These are phyloP conservation scores for Usnea hakonensis DNA, from an alignment of 495 filamentous ascomycete species.

Conservation along the genomic window DNA sequence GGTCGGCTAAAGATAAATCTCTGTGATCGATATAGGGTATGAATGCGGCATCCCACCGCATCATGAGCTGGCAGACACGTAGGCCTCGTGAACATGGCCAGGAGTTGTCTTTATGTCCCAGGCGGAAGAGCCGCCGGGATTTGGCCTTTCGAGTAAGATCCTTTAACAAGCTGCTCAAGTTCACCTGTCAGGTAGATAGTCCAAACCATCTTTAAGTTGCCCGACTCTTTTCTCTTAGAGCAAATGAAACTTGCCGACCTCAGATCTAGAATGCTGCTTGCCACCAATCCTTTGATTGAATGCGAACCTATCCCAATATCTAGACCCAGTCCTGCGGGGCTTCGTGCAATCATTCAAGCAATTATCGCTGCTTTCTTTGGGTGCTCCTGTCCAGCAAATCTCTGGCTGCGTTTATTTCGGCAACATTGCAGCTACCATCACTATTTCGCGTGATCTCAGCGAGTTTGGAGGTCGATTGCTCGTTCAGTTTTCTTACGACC, in stretches of 20 bases:
- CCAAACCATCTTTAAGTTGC: background rate
- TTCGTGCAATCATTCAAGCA: background rate
- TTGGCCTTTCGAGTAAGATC: no score
- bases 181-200: background rate
- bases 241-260: background rate
- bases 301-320: background rate
- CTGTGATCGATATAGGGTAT: background rate
- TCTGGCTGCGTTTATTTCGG: slow-evolving; percentile 70
- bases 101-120: background rate
- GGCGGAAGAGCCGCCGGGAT: background rate
- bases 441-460: slow-evolving; percentile 62
- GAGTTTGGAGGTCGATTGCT: slow-evolving; percentile 64
- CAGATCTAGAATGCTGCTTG: background rate
- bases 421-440: slow-evolving; percentile 58
- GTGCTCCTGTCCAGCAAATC: slow-evolving; percentile 50
- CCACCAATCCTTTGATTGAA: background rate
- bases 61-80: background rate
- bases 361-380: slow-evolving; percentile 16
- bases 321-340: background rate
- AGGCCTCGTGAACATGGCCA: background rate
- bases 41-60: background rate
- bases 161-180: background rate
- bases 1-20: background rate
- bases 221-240: background rate
- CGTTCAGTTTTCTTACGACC: slow-evolving; percentile 60